These are phyloP conservation scores for Canavalia ensiformis DNA, from an alignment of 306 rosid species.

Conservation along the genomic window DNA sequence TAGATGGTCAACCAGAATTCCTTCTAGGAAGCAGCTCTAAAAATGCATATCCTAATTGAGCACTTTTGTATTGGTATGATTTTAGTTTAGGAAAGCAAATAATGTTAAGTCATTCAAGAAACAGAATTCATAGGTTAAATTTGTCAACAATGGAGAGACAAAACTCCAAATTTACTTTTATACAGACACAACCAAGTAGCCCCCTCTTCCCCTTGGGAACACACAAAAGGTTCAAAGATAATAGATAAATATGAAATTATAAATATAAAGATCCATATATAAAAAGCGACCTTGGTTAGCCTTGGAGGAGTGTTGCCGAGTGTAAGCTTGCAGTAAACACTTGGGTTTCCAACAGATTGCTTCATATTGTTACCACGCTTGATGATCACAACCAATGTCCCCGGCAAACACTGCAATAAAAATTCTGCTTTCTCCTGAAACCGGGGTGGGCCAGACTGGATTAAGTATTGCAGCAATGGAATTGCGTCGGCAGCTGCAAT, in stretches of 20 bases:
- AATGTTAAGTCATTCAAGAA: constrained; percentile 15
- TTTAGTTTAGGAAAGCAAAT: background rate
- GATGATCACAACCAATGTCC: constrained; percentile 88
- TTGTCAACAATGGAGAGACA: constrained; percentile 17
- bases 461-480: constrained; percentile 91
- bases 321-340: constrained; percentile 94
- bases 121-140: constrained; percentile 4
- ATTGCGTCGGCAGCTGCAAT: constrained; percentile 98
- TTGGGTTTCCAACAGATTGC: constrained; percentile 98
- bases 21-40: background rate
- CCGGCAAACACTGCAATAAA: constrained; percentile 97
- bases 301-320: constrained; percentile 88
- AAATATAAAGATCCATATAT: background rate
- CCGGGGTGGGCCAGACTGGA: constrained; percentile 98
- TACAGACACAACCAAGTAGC: background rate
- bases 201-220: background rate
- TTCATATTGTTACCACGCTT: constrained; percentile 96
- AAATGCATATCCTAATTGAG: constrained; percentile 9
- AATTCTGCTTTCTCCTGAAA: constrained; percentile 98
- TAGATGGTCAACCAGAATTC: constrained; percentile 18
- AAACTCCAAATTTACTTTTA: constrained; percentile 28
- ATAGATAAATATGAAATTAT: constrained; percentile 8
- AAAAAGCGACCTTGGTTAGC: constrained; percentile 73
- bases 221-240: background rate
- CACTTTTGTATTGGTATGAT: background rate